Percentiles rank a stretch among this genome's conserved stretches.
Conservation (phyloP, 176 grass and related monocot species). For the Poa pratensis region DNA sequence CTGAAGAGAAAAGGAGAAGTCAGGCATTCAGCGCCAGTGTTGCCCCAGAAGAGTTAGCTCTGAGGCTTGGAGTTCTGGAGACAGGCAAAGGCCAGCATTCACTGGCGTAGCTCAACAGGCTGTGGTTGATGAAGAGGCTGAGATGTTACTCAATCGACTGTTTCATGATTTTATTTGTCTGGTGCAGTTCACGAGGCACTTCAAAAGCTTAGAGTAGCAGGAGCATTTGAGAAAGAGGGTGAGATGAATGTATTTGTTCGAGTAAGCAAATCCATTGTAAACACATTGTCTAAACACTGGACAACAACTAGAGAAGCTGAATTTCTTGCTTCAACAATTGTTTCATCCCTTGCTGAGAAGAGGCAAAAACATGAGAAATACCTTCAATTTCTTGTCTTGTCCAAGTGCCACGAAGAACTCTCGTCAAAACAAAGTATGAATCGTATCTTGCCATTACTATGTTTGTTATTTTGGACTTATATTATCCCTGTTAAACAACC, state of each 20-base stretch:
- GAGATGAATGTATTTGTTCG: conserved; percentile 91
- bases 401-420: conserved; percentile 89
- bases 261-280: conserved; percentile 90
- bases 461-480: conserved; percentile 27
- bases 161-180: conserved; percentile 94
- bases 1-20: conserved; percentile 81
- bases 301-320: conserved; percentile 97
- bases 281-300: conserved; percentile 97
- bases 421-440: conserved; percentile 84
- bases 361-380: conserved; percentile 87
- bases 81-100: conserved; percentile 66
- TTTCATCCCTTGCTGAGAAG: conserved; percentile 90
- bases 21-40: conserved; percentile 59
- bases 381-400: conserved; percentile 87
- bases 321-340: conserved; percentile 89
- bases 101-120: conserved; percentile 62
- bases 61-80: conserved; percentile 85
- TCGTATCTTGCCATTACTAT: conserved; percentile 23
- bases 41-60: conserved; percentile 76
- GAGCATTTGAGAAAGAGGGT: conserved; percentile 94
- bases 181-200: conserved; percentile 66
- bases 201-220: conserved; percentile 80
- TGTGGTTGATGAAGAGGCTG: conserved; percentile 79
- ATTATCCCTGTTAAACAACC: conserved; percentile 1
- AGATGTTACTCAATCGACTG: conserved; percentile 71